These are phyloP conservation scores for Podospora tetraspora DNA, from an alignment of 495 filamentous ascomycete species.

Conservation along the genomic window DNA sequence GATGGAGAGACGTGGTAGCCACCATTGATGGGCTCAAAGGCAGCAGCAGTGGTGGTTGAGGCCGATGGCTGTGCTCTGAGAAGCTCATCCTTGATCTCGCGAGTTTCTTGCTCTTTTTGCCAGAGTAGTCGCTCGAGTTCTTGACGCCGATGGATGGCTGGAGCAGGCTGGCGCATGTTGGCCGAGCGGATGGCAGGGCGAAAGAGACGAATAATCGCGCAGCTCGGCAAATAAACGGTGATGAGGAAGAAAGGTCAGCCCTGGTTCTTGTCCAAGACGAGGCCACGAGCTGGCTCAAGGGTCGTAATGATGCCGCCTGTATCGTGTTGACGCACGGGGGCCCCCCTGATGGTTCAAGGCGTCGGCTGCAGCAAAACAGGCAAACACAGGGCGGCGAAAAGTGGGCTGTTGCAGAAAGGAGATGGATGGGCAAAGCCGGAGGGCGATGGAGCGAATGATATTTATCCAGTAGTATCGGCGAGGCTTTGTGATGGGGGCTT, in stretches of 20 bases:
- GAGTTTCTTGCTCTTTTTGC: conserved; percentile 17
- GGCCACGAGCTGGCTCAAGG: conserved; percentile 6
- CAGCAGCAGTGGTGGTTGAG: neutral
- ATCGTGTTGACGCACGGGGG: conserved; percentile 9
- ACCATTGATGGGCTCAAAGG: conserved; percentile 22
- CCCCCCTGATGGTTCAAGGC: conserved; percentile 21
- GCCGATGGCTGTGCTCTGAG: conserved; percentile 17
- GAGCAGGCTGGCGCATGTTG: conserved; percentile 23
- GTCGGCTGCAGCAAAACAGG: conserved; percentile 15
- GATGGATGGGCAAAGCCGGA: conserved; percentile 19
- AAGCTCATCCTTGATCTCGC: conserved; percentile 18
- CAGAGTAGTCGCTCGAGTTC: conserved; percentile 18
- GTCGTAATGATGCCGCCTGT: conserved; percentile 11
- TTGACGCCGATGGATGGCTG: conserved; percentile 10
- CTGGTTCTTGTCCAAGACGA: conserved; percentile 6
- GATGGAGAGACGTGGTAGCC: conserved; percentile 28
- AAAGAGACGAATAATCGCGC: conserved; percentile 6
- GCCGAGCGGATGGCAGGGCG: neutral
- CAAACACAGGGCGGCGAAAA: conserved; percentile 18
- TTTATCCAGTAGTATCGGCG: conserved; percentile 28
- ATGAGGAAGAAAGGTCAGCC: conserved; percentile 7
- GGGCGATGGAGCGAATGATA: conserved; percentile 24
- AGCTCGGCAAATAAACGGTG: neutral
- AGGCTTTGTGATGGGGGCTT: conserved; percentile 24
- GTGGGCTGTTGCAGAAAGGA: conserved; percentile 22